Evolutionary conservation across 768 basidiomycete genomes (phyloP), one percentile per base, ranked within the genome.

Genomic region (Boletus eberwhitei): DNA sequence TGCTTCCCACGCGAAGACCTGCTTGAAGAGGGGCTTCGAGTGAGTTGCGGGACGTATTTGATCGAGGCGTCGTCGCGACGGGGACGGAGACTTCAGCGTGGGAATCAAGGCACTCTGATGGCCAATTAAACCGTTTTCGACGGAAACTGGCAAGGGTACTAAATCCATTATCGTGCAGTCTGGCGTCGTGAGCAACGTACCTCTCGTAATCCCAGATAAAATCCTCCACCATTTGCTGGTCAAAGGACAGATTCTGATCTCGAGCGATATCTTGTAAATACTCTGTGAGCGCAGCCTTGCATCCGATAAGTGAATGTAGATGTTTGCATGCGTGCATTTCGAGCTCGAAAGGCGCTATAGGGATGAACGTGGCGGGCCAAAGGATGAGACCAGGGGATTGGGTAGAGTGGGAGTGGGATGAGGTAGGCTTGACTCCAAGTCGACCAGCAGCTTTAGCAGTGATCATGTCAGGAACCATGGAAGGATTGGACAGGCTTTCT

Each of bases 261-360:
- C 62, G 62, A 40, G 70, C 59, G 8, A 71, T 47, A 26, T 77
- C 75, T 19, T 65, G 48, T 14, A 86, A 63, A 63, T 73, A 84
- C 42, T 81, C 80, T 7, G 59, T 64, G 11, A 90, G 71, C 5
- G 87, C 85, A 35, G 74, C 73, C 62, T 82, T 81, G 63, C 82
- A 86, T 31, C 81, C 81, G 24, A 90, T 72, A 3, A 90, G 65
- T 7, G 77, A 76, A 63, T 90, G 85, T 46, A 88, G 70, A 63
- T 84, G 77, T 70, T 83, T 86, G 71, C 83, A 85, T n/a, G 82
- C 77, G 61, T 88, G 85, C 83, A 87, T 83, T 72, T 90, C 88
- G 34, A 90, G 73, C 64, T 87, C 87, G 4, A 67, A 63, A 22
- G 86, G 76, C 1, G 75, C 52, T 59, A 86, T 71, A 1, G 85